phyloP scores from a whole-genome alignment of 2,329 filamentous ascomycete genomes.

The Microsporum ferrugineum region DNA sequence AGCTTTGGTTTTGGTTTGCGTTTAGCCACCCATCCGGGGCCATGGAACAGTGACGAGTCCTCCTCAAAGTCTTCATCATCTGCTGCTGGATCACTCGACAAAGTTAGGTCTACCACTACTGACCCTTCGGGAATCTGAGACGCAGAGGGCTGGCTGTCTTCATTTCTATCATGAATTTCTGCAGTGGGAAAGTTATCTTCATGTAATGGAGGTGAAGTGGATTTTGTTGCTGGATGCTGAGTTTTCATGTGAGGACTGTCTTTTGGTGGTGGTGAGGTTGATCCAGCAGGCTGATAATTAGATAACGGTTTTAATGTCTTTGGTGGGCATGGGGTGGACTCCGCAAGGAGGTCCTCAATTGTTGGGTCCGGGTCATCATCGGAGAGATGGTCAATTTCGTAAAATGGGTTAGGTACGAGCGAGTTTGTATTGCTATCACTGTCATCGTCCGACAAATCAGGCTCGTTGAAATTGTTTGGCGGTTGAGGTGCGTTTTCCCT shows the following conservation, averaged over 20 bases:
- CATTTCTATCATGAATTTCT: neutral
- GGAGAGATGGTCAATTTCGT: constrained; percentile 13
- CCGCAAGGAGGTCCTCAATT: constrained; percentile 4
- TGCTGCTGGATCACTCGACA: constrained; percentile 24
- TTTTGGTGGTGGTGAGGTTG: constrained; percentile 4
- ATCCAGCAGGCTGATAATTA: neutral
- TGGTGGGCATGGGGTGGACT: neutral
- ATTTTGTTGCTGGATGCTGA: neutral
- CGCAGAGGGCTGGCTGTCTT: neutral
- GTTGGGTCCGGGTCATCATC: neutral
- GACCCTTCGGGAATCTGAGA: constrained; percentile 13
- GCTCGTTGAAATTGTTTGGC: neutral
- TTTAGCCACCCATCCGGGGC: neutral
- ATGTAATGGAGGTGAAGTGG: neutral
- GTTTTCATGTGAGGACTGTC: neutral
- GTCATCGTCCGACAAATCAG: neutral
- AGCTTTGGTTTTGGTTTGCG: neutral
- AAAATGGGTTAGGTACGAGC: constrained; percentile 25
- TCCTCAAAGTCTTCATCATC: constrained; percentile 21
- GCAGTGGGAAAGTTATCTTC: neutral
- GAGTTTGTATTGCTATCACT: constrained; percentile 9
- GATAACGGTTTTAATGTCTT: neutral
- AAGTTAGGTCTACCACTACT: constrained; percentile 28
- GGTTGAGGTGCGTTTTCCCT: neutral
- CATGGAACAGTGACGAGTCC: neutral